Evolutionary conservation across 768 basidiomycete genomes (phyloP).

Genomic region (Mycena capillaripes): DNA sequence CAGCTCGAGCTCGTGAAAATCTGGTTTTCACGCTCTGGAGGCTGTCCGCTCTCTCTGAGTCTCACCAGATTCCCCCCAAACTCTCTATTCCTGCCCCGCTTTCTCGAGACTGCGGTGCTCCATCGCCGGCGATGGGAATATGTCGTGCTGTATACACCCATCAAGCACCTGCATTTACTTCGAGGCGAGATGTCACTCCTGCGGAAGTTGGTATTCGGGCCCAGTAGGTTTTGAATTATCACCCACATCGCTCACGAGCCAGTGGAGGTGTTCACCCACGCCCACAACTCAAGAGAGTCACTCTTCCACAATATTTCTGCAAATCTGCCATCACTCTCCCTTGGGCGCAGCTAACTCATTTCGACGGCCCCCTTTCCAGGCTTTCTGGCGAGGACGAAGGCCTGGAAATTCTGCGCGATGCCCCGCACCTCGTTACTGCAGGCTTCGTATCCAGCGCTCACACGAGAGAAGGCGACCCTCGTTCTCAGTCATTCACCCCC

Average conservation of each 20-base stretch:
- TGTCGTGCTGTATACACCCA: too few relatives aligned
- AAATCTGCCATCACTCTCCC: too few relatives aligned
- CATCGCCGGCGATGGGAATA: not conserved
- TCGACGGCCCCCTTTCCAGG: not conserved
- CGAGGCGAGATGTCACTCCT: not conserved
- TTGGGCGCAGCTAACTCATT: too few relatives aligned
- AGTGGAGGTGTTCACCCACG: too few relatives aligned
- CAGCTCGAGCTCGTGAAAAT: not conserved
- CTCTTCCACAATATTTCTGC: too few relatives aligned
- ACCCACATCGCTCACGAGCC: too few relatives aligned
- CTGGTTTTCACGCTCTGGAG: not conserved
- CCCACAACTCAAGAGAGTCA: too few relatives aligned
- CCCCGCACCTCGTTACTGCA: not conserved
- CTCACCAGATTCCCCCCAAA: not conserved
- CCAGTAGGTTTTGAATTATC: not conserved
- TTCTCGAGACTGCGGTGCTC: not conserved
- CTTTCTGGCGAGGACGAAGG: not conserved
- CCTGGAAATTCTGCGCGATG: not conserved
- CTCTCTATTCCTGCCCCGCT: not conserved
- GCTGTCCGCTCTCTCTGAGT: not conserved
- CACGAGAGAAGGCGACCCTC: too few relatives aligned
- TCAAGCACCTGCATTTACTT: not conserved
- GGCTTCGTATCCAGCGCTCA: not conserved
- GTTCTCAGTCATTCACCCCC: too few relatives aligned
- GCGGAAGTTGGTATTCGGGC: not conserved